Conservation (phyloP, 176 grass and related monocot genomes). For the Rhipidocladum racemiflorum region DNA sequence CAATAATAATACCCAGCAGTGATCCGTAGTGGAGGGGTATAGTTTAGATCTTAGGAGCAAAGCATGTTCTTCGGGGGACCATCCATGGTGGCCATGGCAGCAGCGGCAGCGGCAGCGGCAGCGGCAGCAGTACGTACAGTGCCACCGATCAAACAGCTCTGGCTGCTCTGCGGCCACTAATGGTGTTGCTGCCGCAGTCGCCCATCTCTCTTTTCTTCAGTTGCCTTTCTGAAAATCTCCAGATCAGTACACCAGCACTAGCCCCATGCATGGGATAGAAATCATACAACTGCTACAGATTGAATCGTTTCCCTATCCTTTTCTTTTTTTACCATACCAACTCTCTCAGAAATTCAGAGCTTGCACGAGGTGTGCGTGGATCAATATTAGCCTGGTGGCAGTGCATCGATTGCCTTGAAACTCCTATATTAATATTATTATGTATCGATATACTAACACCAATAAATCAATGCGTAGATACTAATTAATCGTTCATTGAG, state of each 20-base stretch:
- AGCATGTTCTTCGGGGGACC: conserved; percentile 33
- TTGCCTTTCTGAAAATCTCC: not conserved
- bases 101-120: not conserved
- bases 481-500: not conserved
- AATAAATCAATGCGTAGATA: too few species aligned
- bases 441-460: too few species aligned
- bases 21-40: not conserved
- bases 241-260: not conserved
- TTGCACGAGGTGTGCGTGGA: too few species aligned
- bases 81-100: conserved; percentile 40
- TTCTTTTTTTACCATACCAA: not conserved
- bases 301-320: too few species aligned
- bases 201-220: not conserved
- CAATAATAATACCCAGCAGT: not conserved
- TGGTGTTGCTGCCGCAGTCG: not conserved
- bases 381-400: too few species aligned
- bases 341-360: not conserved
- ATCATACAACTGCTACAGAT: not conserved
- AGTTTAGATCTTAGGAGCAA: not conserved
- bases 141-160: conserved; percentile 59
- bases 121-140: conserved; percentile 16
- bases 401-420: not conserved
- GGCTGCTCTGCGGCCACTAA: conserved; percentile 30
- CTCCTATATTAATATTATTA: too few species aligned
- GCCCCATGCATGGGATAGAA: not conserved